Base-by-base conservation (phyloP, 768 basidiomycete species). In the Crucibulum laeve region DNA sequence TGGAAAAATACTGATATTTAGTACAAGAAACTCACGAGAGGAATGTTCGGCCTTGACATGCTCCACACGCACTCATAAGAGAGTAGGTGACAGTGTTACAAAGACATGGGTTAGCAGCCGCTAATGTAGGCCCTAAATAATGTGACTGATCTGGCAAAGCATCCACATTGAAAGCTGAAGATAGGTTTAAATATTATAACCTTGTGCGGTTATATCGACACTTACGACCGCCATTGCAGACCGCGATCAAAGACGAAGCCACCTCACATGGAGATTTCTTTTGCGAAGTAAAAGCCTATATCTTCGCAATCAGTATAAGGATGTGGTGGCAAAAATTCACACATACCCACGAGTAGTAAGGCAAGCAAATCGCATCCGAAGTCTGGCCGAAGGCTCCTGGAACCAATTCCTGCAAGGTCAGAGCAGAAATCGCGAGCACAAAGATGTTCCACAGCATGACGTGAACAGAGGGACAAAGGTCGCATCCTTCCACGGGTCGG, bases 51-150 rank as follows among this genome's bases (percentile, higher is more conserved):
- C 68, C 69, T 54, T 83, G 81, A 53, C 81, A 83, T 25, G 68
- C 54, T 18, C 69, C 77, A 57, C 81, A 83, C 10, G 81, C 80
- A 44, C 71, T 75, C 49, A 82, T 64, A 19, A 77, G 47, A 10
- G 70, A 74, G 49, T 82, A 83, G 3, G 70, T 69, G 22, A 80
- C 73, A 5, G 77, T 71, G 53, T 67, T 82, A 52, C 81, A 82
- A 50, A 73, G 67, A 47, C 81, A 82, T 4, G 54, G 42, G 43
- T 68, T 72, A 15, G 67, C 65, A 3, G 50, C 40, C 24, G 53
- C 53, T n/a, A 67, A 50, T 13, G 63, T 52, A 2, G 73, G 74
- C 10, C 70, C 69, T 24, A 63, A 51, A 51, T 76, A 76, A 42
- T 66, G 55, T 32, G 51, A 55, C n/a, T 46, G 30, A 3, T 49